These are phyloP conservation scores for Penicillium sclerotigenum DNA, from an alignment of 2,329 filamentous ascomycete species.

Conservation along the genomic window DNA sequence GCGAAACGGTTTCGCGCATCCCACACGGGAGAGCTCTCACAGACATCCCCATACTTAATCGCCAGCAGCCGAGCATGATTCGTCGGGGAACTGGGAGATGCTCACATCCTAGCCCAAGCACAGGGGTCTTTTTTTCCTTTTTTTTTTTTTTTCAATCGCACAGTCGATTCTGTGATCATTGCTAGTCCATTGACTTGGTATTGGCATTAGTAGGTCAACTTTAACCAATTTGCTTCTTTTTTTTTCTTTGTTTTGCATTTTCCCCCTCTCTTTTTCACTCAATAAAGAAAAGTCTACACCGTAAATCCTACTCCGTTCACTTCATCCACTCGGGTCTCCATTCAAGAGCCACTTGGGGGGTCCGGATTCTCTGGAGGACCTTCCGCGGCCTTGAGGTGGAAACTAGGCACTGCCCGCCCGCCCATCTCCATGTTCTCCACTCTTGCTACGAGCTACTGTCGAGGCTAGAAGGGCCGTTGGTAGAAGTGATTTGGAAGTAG, in stretches of 20 bases:
- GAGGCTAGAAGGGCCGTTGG: conserved; percentile 8
- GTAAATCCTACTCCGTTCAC: not conserved
- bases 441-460: conserved; percentile 5
- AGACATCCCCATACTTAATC: not conserved
- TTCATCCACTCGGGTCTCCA: not conserved
- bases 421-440: conserved; percentile 23
- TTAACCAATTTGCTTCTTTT: not conserved
- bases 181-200: not conserved
- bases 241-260: not conserved
- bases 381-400: conserved; percentile 21
- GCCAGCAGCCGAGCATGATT: conserved; percentile 11
- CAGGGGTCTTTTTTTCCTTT: not conserved
- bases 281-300: not conserved
- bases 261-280: not conserved
- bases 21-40: not conserved
- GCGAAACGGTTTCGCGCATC: conserved; percentile 24
- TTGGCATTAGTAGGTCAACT: not conserved
- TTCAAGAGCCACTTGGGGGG: conserved; percentile 4
- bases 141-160: conserved; percentile 13
- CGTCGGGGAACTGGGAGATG: conserved; percentile 15
- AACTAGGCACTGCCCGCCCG: conserved; percentile 28
- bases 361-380: conserved; percentile 16
- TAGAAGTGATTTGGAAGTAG: not conserved
- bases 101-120: not conserved
- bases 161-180: conserved; percentile 2